phyloP scores from a whole-genome alignment of 176 grass and related monocot species.

The Saccharum officinarum region DNA sequence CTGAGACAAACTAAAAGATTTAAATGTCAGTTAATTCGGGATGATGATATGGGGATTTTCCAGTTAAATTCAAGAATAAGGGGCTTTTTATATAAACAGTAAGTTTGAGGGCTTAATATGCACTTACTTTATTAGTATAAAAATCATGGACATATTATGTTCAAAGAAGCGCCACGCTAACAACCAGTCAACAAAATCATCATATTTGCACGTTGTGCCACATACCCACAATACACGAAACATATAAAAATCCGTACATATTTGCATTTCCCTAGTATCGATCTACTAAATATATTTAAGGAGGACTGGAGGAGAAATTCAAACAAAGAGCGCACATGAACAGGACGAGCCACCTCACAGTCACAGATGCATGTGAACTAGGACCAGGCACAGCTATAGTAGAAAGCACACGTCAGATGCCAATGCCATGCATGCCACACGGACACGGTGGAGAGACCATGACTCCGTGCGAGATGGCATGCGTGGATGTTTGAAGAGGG shows the following conservation, averaged over 20 bases:
- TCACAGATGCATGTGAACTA: too few species aligned
- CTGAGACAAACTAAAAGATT: background rate
- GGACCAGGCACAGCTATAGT: background rate
- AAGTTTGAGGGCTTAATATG: background rate
- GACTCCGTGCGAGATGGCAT: background rate
- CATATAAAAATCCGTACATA: background rate
- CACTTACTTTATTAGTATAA: background rate
- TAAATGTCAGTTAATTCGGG: too few species aligned
- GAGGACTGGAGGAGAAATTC: background rate
- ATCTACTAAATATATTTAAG: background rate
- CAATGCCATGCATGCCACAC: background rate
- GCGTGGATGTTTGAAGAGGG: constrained; percentile 15
- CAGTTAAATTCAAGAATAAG: background rate
- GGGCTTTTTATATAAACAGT: background rate
- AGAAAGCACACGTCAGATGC: background rate
- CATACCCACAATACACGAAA: background rate
- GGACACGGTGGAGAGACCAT: constrained; percentile 12
- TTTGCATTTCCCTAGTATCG: background rate
- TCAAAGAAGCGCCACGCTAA: background rate
- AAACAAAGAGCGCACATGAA: background rate
- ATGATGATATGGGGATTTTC: background rate
- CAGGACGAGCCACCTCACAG: too few species aligned
- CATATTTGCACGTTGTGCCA: constrained; percentile 7
- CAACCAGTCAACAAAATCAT: constrained; percentile 3
- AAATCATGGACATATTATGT: background rate